Evolutionary conservation across 2,329 filamentous ascomycete species (phyloP).

Genomic region (Metarhizium brunneum): DNA sequence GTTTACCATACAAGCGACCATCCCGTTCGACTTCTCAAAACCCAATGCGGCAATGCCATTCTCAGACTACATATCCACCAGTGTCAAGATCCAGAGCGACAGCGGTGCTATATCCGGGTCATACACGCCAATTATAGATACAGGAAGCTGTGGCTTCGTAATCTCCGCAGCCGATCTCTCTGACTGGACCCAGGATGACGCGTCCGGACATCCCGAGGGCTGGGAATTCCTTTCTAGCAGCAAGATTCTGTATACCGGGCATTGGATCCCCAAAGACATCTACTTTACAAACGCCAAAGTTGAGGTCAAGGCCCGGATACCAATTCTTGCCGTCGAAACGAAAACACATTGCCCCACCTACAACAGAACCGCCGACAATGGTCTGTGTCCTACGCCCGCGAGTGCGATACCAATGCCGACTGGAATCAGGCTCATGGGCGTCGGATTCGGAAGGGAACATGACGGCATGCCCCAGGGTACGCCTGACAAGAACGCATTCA

Average conservation of each 20-base stretch:
- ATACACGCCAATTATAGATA: conserved; percentile 2
- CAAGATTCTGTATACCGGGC: conserved; percentile 4
- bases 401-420: background rate
- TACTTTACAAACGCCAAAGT: background rate
- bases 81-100: background rate
- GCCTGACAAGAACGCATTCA: conserved; percentile 3
- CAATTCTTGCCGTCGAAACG: conserved; percentile 1
- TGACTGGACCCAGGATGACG: background rate
- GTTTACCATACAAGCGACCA: background rate
- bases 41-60: conserved; percentile 1
- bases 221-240: conserved; percentile 6
- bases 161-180: conserved; percentile 1
- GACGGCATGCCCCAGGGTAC: conserved; percentile 5
- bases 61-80: background rate
- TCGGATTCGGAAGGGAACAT: conserved; percentile 3
- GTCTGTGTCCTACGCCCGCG: background rate
- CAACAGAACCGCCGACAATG: conserved; percentile 1
- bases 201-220: background rate
- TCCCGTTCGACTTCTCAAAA: background rate
- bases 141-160: conserved; percentile 4
- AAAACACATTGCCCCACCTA: background rate
- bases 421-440: background rate
- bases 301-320: background rate
- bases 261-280: background rate
- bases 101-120: background rate